Percentiles rank a stretch among this genome's conserved stretches.
phyloP scores from a whole-genome alignment of 2,329 filamentous ascomycete species.

The Magnaporthales sp. region DNA sequence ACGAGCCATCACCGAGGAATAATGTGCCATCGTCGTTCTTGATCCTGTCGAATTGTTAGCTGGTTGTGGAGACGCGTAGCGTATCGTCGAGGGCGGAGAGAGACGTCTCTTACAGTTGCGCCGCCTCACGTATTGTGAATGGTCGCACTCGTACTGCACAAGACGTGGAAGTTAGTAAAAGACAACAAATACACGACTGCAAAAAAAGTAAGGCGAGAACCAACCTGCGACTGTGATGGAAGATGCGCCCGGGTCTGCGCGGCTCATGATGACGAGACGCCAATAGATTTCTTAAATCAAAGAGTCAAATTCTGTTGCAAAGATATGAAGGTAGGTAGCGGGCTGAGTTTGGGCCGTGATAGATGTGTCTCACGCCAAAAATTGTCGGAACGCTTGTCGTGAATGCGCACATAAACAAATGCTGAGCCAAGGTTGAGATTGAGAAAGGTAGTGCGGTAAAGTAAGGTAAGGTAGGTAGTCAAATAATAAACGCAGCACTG shows the following conservation, averaged over 20 bases:
- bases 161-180: conserved; percentile 17
- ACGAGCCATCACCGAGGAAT: conserved; percentile 93
- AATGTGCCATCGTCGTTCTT: conserved; percentile 74
- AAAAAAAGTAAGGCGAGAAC: conserved; percentile 9
- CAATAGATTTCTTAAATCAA: not conserved
- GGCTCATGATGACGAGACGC: not conserved
- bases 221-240: conserved; percentile 52
- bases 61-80: not conserved
- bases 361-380: not conserved
- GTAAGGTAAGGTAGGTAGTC: not conserved
- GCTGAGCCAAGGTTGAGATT: not conserved
- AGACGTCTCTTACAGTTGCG: conserved; percentile 57
- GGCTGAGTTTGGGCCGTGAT: not conserved
- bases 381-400: not conserved
- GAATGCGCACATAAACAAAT: conserved; percentile 2
- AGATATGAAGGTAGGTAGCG: not conserved
- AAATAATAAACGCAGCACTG: conserved; percentile 5
- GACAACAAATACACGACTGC: not conserved
- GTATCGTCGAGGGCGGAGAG: not conserved
- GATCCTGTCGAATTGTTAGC: conserved; percentile 29
- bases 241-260: conserved; percentile 25
- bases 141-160: conserved; percentile 57
- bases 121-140: conserved; percentile 84
- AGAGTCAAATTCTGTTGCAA: not conserved
- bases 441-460: not conserved